Evolutionary conservation across 306 rosid species (phyloP).

Genomic region (Sicyos baderoa): DNA sequence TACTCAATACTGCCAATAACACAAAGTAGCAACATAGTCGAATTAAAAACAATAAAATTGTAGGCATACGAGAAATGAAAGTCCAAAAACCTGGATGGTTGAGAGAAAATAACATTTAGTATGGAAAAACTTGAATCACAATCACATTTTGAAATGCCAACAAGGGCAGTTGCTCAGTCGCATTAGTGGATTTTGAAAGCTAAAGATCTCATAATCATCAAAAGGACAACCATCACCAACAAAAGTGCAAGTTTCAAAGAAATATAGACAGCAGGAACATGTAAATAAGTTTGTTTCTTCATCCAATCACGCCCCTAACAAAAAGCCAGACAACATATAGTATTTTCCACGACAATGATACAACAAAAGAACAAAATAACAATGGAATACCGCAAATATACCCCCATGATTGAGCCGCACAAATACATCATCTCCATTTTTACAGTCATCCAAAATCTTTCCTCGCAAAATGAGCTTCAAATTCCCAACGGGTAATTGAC

Average conservation of each 20-base stretch:
- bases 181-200: too few species aligned
- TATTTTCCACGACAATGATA: neutral
- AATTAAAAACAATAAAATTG: too few species aligned
- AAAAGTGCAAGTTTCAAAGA: neutral
- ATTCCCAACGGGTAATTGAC: constrained; percentile 45
- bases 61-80: neutral
- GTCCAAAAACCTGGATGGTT: neutral
- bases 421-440: constrained; percentile 44
- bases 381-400: constrained; percentile 22
- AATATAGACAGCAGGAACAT: neutral
- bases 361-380: neutral
- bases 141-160: neutral
- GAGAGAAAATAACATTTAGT: neutral
- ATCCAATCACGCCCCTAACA: neutral
- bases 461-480: constrained; percentile 74
- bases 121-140: neutral
- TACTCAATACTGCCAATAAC: neutral
- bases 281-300: neutral
- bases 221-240: neutral
- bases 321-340: neutral
- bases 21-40: too few species aligned
- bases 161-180: too few species aligned
- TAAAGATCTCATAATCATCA: neutral
- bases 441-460: constrained; percentile 50
- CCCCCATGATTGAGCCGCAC: constrained; percentile 67